Base-by-base conservation (phyloP, 805 yeast species). In the Cyberlindnera veronae region DNA sequence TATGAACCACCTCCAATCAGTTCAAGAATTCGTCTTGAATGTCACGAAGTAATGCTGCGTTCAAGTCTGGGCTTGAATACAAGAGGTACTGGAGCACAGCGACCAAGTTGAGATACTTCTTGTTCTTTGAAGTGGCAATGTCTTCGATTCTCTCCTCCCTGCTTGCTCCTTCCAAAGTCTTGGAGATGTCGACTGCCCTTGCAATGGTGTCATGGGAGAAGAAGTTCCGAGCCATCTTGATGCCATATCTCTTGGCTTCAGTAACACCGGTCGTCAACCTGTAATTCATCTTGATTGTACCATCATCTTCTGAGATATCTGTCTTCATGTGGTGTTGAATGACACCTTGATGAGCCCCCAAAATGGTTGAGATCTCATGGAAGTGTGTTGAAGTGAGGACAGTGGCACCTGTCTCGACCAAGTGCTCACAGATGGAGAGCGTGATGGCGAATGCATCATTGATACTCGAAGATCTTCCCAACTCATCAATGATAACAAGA, bases 391-490 rank as follows among this genome's bases (percentile, higher is more conserved):
- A 61, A 12, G 70, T 43, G 42, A 69, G 65, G 1, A 68, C 66
- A 0, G 61, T 55, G 17, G 66, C 54, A 5, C 48, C 47, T 1
- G 53, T 46, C 2, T 41, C 38, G 0, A 65, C 45, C 11, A 73
- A 45, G 34, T 58, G 56, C 43, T 74, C 75, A 18, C 66, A 53
- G 2, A 68, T 64, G 6, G 76, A 72, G 19, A 68, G 57, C 2
- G 77, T 69, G 3, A 78, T 65, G 2, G 81, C 64, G 37, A 76
- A 69, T 0, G 82, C 81, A 51, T 78, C 81, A 9, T 66, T 65
- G 8, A 64, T 55, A 29, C 73, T 66, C 2, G 78, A 58, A 23
- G 80, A 79, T 32, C 81, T 59, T 1, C 82, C 82, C 21, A 77
- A 53, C 41, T 77, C 83, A 51, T 79, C 84, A 24, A 77, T 55